Evolutionary conservation across 768 basidiomycete species (phyloP).

Genomic region (Xerocomus brunneocitrinus): DNA sequence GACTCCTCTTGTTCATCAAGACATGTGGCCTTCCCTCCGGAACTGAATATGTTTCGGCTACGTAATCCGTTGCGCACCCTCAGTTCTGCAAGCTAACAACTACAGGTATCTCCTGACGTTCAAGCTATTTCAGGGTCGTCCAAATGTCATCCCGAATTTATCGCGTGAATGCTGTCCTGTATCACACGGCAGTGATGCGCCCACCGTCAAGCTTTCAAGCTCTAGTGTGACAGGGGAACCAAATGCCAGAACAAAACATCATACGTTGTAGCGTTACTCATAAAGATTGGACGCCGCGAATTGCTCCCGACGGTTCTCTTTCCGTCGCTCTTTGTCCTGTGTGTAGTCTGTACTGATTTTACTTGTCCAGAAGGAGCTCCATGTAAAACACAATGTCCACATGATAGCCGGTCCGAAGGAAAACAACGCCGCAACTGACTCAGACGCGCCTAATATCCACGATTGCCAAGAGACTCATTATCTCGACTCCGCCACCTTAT

Average conservation of each 20-base stretch:
- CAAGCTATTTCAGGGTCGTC: not conserved
- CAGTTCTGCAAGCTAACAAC: not conserved
- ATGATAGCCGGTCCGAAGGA: not conserved
- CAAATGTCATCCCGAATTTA: not conserved
- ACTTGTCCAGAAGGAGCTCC: not conserved
- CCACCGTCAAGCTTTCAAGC: not conserved
- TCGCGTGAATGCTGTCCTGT: not conserved
- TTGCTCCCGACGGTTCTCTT: not conserved
- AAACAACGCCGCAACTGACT: not conserved
- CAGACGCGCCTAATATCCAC: not conserved
- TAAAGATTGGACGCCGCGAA: not conserved
- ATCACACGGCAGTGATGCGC: not conserved
- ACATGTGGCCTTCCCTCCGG: too few species aligned
- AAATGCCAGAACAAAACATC: not conserved
- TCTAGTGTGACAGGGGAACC: not conserved
- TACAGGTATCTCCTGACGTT: not conserved
- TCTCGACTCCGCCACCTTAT: slow-evolving; percentile 1
- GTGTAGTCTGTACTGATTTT: not conserved
- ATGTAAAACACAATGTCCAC: not conserved
- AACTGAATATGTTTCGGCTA: not conserved
- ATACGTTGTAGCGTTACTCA: not conserved
- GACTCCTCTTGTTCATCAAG: not conserved
- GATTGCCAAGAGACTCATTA: not conserved
- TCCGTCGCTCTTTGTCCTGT: not conserved
- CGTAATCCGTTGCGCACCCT: not conserved